phyloP scores from a whole-genome alignment of 1,139 yeast genomes.

The Martiniozyma asiatica region DNA sequence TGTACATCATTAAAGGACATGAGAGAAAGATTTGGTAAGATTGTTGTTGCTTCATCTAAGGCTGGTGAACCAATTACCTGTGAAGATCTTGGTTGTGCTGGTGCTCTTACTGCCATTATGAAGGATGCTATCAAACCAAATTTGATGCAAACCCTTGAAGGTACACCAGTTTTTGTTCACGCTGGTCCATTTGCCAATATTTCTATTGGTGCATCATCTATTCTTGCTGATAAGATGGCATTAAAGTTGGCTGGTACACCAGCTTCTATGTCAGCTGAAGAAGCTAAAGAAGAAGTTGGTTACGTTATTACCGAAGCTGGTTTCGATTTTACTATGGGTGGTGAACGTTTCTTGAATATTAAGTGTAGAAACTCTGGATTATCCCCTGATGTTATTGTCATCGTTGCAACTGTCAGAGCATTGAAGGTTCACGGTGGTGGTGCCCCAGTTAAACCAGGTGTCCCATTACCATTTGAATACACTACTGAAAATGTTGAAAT shows the following conservation, averaged over 20 bases:
- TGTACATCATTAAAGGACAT: slow-evolving; percentile 71
- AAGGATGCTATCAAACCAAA: slow-evolving; percentile 97
- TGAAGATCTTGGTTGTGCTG: slow-evolving; percentile 95
- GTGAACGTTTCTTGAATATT: slow-evolving; percentile 93
- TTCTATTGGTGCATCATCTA: slow-evolving; percentile 92
- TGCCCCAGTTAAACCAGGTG: slow-evolving; percentile 94
- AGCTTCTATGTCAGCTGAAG: slow-evolving; percentile 35
- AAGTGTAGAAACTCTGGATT: slow-evolving; percentile 91
- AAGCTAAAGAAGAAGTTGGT: slow-evolving; percentile 51
- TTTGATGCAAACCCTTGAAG: slow-evolving; percentile 95
- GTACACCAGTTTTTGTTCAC: slow-evolving; percentile 95
- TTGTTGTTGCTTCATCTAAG: slow-evolving; percentile 79
- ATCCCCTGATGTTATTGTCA: slow-evolving; percentile 82
- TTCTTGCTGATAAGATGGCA: slow-evolving; percentile 91
- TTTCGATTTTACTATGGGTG: slow-evolving; percentile 98
- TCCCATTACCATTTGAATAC: slow-evolving; percentile 79
- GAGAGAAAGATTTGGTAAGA: slow-evolving; percentile 81
- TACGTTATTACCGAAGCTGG: slow-evolving; percentile 97
- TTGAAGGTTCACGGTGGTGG: slow-evolving; percentile 98
- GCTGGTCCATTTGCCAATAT: slow-evolving; percentile 99
- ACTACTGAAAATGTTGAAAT: slow-evolving; percentile 77
- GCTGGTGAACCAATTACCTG: slow-evolving; percentile 87
- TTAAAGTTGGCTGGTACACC: slow-evolving; percentile 53
- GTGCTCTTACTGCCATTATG: slow-evolving; percentile 89
- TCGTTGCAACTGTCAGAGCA: slow-evolving; percentile 96